Evolutionary conservation across 768 basidiomycete genomes (phyloP).

Genomic region (Lanmaoa pseudosensibilis): DNA sequence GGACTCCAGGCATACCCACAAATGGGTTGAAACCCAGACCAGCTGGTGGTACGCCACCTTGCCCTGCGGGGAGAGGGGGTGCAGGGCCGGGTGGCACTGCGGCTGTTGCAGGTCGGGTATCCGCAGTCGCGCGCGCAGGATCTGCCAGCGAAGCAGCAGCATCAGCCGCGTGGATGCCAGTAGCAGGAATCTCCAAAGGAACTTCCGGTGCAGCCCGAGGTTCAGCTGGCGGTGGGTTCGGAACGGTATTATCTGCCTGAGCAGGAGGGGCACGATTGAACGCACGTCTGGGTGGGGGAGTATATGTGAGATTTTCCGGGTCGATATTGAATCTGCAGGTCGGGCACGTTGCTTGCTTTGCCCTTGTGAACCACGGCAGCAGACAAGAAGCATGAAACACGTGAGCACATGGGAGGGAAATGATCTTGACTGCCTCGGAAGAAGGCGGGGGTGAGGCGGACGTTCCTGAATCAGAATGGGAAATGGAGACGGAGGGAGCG

Average conservation of each 20-base stretch:
- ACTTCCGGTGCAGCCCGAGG: conserved; percentile 6
- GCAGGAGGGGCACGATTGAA: conserved; percentile 17
- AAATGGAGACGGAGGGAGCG: conserved; percentile 3
- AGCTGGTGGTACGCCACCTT: not conserved
- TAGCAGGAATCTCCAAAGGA: conserved; percentile 5
- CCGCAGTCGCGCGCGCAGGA: not conserved
- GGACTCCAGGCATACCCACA: conserved; percentile 21
- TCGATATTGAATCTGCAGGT: conserved; percentile 84
- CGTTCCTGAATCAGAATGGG: conserved; percentile 12
- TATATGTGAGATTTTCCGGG: conserved; percentile 67
- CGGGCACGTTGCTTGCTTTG: conserved; percentile 78
- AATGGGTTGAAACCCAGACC: conserved; percentile 23
- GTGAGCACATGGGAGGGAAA: conserved; percentile 77
- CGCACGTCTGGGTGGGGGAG: conserved; percentile 19
- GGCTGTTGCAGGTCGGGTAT: not conserved
- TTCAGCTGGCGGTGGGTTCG: conserved; percentile 12
- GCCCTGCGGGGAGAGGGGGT: conserved; percentile 5
- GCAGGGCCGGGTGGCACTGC: conserved; percentile 1
- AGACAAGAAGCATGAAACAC: conserved; percentile 80
- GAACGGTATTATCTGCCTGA: conserved; percentile 12
- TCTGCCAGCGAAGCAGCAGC: conserved; percentile 2
- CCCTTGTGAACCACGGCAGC: conserved; percentile 79
- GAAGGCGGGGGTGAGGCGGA: conserved; percentile 8
- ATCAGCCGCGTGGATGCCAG: not conserved
- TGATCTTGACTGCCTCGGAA: conserved; percentile 44